These are phyloP conservation scores for Tetraselmis striata DNA, from an alignment of 139 green algal species.

Conservation along the genomic window DNA sequence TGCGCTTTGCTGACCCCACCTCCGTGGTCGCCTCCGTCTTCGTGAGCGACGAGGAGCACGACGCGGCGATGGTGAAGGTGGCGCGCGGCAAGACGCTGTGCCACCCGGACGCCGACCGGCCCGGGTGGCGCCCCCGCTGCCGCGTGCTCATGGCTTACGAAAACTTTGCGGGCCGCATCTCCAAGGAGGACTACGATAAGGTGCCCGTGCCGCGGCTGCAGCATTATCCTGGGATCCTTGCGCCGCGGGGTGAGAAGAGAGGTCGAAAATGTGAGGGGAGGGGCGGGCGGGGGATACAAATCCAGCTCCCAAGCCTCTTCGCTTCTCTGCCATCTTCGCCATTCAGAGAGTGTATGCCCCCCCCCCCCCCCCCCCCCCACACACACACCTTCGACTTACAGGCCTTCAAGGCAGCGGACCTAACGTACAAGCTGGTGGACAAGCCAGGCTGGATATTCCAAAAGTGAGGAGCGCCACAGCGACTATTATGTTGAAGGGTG, in stretches of 20 bases:
- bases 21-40: neutral
- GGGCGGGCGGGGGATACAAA: too few species aligned
- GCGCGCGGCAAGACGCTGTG: neutral
- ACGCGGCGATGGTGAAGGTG: neutral
- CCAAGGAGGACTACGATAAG: neutral
- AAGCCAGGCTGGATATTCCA: neutral
- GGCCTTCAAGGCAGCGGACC: neutral
- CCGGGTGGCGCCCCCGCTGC: neutral
- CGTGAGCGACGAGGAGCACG: neutral
- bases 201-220: too few species aligned
- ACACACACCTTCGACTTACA: too few species aligned
- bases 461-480: neutral
- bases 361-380: too few species aligned
- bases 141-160: neutral
- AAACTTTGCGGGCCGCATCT: neutral
- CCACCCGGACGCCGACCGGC: neutral
- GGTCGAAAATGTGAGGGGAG: too few species aligned
- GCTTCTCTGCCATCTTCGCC: too few species aligned
- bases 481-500: too few species aligned
- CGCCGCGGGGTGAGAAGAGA: too few species aligned
- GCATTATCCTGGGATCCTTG: too few species aligned
- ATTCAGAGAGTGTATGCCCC: too few species aligned
- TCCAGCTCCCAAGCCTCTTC: too few species aligned
- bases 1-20: neutral
- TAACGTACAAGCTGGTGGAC: neutral